Conservation (phyloP, 306 rosid species). For the Inga laurina region DNA sequence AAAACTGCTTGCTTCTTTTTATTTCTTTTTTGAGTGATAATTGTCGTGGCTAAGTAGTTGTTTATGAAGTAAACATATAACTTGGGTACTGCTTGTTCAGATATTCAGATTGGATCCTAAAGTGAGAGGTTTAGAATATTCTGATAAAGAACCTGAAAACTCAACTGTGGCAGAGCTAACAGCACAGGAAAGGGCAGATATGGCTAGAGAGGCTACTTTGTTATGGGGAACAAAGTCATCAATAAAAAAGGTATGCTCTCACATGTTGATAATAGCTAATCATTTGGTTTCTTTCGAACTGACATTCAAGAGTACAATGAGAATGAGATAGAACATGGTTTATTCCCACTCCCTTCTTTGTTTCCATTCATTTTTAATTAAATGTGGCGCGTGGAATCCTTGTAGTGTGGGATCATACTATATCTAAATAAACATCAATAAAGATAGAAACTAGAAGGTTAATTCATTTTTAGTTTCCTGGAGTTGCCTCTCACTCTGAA, state of each 20-base stretch:
- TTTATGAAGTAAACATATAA: neutral
- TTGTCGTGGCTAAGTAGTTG: constrained; percentile 3
- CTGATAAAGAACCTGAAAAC: constrained; percentile 44
- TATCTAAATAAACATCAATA: neutral
- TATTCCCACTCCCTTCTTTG: neutral
- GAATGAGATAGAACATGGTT: neutral
- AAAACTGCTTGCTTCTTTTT: neutral
- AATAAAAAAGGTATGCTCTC: constrained; percentile 46
- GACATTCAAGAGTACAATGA: neutral
- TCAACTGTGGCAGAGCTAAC: constrained; percentile 45
- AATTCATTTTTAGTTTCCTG: neutral
- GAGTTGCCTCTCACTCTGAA: neutral
- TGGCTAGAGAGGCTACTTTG: constrained; percentile 35
- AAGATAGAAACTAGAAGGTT: neutral
- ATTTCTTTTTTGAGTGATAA: neutral
- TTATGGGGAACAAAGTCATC: constrained; percentile 64
- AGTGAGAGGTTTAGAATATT: constrained; percentile 46
- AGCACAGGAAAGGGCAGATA: constrained; percentile 31
- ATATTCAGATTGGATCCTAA: constrained; percentile 84
- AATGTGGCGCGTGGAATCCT: neutral
- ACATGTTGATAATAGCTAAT: neutral
- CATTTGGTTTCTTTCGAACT: constrained; percentile 8
- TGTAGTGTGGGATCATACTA: neutral
- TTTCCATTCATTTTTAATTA: neutral
- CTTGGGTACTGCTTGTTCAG: constrained; percentile 40